Base-by-base conservation (phyloP, 1,139 yeast species). In the Candida sojae region DNA sequence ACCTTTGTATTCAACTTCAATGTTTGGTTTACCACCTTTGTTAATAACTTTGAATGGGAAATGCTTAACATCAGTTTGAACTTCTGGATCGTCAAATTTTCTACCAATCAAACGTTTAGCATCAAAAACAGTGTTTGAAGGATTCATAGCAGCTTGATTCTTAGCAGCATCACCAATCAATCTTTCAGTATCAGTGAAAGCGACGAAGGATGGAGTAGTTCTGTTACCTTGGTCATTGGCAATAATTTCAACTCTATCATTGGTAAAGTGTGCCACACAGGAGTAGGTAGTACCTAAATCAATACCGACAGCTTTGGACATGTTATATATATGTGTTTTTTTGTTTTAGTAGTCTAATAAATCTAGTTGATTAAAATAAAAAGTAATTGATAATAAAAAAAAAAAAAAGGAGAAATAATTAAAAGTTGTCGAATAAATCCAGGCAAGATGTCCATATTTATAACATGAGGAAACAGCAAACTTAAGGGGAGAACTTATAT, bases 261-360 rank as follows among this genome's bases (percentile, higher is more conserved):
- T 84, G 47, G 85, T 64, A 60, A 79, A 83, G 66, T 83, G 88
- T 43, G 88, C 91, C 53, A 85, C 91, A 81, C 90, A 85, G 34
- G 90, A 84, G 73, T 84, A 85, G 42, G 91, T 85, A 46, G 91
- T 85, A 68, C 91, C 91, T 77, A 85, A 84, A 74, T 85, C 91
- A 71, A 85, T 85, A 67, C 91, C 91, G 56, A 85, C 79, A 68
- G 89, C 88, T 70, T 79, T 82, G 48, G 86, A 73, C 87, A 83
- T 82, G 33, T 40, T 50, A 40, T 48, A 39, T 12, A 30, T 26
- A 36, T 26, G 4, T 6, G 29, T 32, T 34, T n/a, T n/a, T 12
- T 46, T n/a, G n/a, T 39, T 39, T 8, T 35, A 21, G 21, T 25
- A 38, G 29, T 44, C 47, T 39, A 44, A 21, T 44, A 35, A 39